These are phyloP conservation scores for Ceratocystis albifundus DNA, from an alignment of 2,329 filamentous ascomycete genomes.

Conservation along the genomic window DNA sequence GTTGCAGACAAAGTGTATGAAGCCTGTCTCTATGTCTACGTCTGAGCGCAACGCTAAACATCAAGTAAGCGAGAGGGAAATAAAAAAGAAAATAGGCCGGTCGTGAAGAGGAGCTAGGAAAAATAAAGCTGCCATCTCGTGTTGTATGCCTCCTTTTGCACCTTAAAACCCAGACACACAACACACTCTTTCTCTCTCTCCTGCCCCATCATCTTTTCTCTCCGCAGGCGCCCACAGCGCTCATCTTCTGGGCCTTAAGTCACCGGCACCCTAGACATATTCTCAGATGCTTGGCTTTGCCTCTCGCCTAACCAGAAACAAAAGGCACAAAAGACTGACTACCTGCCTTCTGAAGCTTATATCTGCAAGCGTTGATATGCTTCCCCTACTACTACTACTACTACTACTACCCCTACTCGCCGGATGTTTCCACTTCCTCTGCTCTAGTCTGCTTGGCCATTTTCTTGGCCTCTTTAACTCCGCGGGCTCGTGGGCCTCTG, in stretches of 20 bases:
- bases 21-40: not conserved
- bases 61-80: not conserved
- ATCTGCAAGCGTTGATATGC: not conserved
- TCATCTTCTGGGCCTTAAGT: not conserved
- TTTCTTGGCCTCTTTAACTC: not conserved
- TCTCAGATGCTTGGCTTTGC: not conserved
- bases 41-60: constrained; percentile 10
- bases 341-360: not conserved
- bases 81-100: constrained; percentile 7
- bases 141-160: not conserved
- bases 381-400: not conserved
- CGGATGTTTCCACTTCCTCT: not conserved
- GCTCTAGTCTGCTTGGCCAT: not conserved
- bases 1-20: not conserved
- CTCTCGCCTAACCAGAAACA: not conserved
- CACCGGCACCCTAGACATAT: not conserved
- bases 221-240: not conserved
- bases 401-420: not conserved
- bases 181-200: too few relatives aligned
- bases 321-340: not conserved
- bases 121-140: not conserved
- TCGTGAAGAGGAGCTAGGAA: not conserved
- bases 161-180: not conserved
- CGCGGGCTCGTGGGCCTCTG: not conserved
- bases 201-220: not conserved